These are phyloP conservation scores for Cenchrus fungigraminus DNA, from an alignment of 176 grass and related monocot species.

Conservation along the genomic window DNA sequence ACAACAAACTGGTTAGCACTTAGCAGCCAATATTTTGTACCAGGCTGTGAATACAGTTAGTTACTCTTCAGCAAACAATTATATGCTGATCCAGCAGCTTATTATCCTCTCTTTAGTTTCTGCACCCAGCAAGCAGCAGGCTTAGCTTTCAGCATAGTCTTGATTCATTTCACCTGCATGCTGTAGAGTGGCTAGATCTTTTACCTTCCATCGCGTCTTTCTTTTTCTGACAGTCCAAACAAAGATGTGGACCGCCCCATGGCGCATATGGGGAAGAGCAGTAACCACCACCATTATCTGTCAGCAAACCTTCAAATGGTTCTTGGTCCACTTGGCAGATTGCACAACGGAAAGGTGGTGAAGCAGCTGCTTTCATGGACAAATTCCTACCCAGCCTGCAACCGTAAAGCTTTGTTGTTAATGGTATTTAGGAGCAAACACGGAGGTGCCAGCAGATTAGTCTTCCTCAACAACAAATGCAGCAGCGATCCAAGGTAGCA, in stretches of 20 bases:
- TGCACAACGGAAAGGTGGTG: constrained; percentile 60
- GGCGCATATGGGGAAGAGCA: constrained; percentile 51
- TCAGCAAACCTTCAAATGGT: constrained; percentile 61
- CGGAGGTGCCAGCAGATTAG: neutral
- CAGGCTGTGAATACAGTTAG: constrained; percentile 42
- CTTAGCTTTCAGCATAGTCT: neutral
- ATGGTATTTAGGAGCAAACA: constrained; percentile 2
- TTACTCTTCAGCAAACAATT: constrained; percentile 43
- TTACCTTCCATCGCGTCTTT: constrained; percentile 99
- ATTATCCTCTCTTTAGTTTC: constrained; percentile 25
- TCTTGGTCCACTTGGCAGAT: constrained; percentile 89
- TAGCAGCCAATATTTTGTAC: constrained; percentile 48
- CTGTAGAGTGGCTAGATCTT: constrained; percentile 53
- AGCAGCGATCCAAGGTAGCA: neutral
- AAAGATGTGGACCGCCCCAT: constrained; percentile 82
- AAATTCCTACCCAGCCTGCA: constrained; percentile 78
- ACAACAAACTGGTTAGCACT: constrained; percentile 50
- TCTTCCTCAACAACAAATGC: neutral
- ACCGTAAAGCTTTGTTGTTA: constrained; percentile 1
- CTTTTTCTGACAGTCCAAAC: constrained; percentile 87
- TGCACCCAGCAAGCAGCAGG: constrained; percentile 16
- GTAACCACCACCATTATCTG: constrained; percentile 48
- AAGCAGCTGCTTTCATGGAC: constrained; percentile 57
- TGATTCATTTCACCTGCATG: constrained; percentile 56
- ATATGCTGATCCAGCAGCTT: constrained; percentile 40